These are phyloP conservation scores for Colletotrichum tropicicola DNA, from an alignment of 2,329 filamentous ascomycete species.

Conservation along the genomic window DNA sequence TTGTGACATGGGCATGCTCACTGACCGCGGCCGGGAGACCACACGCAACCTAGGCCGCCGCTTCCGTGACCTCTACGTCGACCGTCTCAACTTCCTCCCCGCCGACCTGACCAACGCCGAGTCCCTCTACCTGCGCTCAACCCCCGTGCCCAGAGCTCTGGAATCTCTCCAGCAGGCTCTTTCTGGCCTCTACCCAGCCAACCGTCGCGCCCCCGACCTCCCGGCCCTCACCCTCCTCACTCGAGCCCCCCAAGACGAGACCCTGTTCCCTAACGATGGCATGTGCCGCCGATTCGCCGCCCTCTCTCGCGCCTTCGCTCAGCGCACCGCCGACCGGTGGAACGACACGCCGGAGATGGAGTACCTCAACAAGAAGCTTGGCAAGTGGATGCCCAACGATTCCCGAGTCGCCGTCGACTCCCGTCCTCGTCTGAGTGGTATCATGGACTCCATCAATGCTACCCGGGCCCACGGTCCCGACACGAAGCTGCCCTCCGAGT, in stretches of 20 bases:
- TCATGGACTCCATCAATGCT: slow-evolving; percentile 94
- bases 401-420: slow-evolving; percentile 82
- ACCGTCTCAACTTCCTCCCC: slow-evolving; percentile 78
- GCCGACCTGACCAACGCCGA: slow-evolving; percentile 57
- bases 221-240: slow-evolving; percentile 72
- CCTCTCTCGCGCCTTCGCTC: slow-evolving; percentile 75
- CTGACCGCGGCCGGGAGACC: slow-evolving; percentile 77
- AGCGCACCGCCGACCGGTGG: slow-evolving; percentile 77
- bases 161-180: slow-evolving; percentile 82
- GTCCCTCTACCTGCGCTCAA: slow-evolving; percentile 77
- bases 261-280: slow-evolving; percentile 78
- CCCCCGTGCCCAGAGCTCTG: slow-evolving; percentile 78
- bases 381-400: slow-evolving; percentile 85
- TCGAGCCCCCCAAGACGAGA: slow-evolving; percentile 75
- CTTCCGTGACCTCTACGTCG: slow-evolving; percentile 76
- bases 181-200: slow-evolving; percentile 75
- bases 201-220: slow-evolving; percentile 55
- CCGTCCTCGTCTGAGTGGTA: slow-evolving; percentile 83
- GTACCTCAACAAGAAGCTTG: slow-evolving; percentile 80
- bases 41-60: slow-evolving; percentile 75
- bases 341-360: slow-evolving; percentile 83
- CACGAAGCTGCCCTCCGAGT: slow-evolving; percentile 82
- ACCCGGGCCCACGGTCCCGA: slow-evolving; percentile 84
- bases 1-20: slow-evolving; percentile 82
- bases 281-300: slow-evolving; percentile 78